Evolutionary conservation across 2,329 filamentous ascomycete genomes (phyloP), one percentile per base, ranked within the genome.

Genomic region (Pseudocercospora eumusae): DNA sequence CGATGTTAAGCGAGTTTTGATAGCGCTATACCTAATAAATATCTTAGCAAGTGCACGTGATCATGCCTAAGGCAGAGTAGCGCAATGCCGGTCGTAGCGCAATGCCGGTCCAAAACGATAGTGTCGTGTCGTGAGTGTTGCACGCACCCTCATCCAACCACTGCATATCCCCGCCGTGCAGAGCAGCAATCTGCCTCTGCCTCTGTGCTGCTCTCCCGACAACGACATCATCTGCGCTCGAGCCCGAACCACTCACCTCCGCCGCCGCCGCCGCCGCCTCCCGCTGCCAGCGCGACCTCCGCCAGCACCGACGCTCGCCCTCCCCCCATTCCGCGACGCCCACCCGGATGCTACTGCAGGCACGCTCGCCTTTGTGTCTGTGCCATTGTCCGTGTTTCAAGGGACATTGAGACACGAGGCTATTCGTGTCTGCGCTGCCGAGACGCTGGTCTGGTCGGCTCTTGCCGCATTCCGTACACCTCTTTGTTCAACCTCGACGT

Each of bases 401-500:
- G 52, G 28, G 52, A 36, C 52, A 54, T 54, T 54, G 52, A 54
- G 27, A 54, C 52, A 40, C 47, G 47, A 52, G 47, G 23, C 47
- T 52, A 52, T 52, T 52, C 47, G 47, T 52, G 47, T 52, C 25
- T 52, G 47, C 47, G 25, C 36, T n/a, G 36, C 47, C 47, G 47
- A 52, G 21, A 52, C 47, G 47, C 47, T 27, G 28, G 45, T 50
- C 42, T 53, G 33, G 40, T 59, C 56, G 60, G 53, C 60, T 55
- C 45, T 55, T 45, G 57, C 53, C 60, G 56, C 60, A 64, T 58
- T 61, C 62, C 54, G 56, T 52, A 47, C 42, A 49, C 58, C 28
- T 64, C 63, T 64, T 60, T 66, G 61, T 54, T 64, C 63, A 59
- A 59, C 47, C 56, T 59, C 56, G 56, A 52, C 61, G 42, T 40